These are phyloP conservation scores for Coemansia sp. DNA, from an alignment of 192 early-diverging fungal species.

Conservation along the genomic window DNA sequence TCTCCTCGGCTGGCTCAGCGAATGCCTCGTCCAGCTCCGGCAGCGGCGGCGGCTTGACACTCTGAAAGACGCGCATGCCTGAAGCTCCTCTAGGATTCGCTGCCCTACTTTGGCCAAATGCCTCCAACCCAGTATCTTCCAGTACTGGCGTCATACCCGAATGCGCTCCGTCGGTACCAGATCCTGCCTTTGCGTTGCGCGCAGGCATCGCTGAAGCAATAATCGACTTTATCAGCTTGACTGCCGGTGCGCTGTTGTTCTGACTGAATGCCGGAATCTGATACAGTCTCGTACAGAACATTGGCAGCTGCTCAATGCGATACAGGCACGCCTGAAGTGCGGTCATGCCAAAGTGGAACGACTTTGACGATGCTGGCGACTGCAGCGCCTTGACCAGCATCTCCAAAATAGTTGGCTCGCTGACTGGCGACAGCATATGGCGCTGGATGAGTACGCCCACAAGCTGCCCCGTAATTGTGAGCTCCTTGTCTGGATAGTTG, in stretches of 20 bases:
- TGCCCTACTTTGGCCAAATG: neutral
- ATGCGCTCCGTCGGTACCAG: slow-evolving; percentile 17
- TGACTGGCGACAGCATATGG: slow-evolving; percentile 76
- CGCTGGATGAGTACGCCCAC: slow-evolving; percentile 91
- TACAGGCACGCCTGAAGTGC: slow-evolving; percentile 81
- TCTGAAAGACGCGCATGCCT: slow-evolving; percentile 20
- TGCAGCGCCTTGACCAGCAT: slow-evolving; percentile 87
- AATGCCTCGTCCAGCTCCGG: slow-evolving; percentile 29
- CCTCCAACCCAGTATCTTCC: slow-evolving; percentile 17
- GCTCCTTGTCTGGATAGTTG: slow-evolving; percentile 91
- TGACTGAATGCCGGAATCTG: slow-evolving; percentile 84
- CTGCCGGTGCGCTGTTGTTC: slow-evolving; percentile 40
- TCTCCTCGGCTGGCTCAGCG: slow-evolving; percentile 49
- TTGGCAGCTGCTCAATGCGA: slow-evolving; percentile 86
- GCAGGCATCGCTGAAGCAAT: slow-evolving; percentile 24
- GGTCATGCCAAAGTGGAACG: slow-evolving; percentile 89
- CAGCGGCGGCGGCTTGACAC: slow-evolving; percentile 40
- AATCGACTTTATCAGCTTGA: slow-evolving; percentile 43
- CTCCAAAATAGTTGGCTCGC: slow-evolving; percentile 84
- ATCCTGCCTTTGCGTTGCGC: slow-evolving; percentile 25
- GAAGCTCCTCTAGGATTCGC: neutral
- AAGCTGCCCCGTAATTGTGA: slow-evolving; percentile 82
- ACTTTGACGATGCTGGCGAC: slow-evolving; percentile 71
- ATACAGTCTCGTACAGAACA: slow-evolving; percentile 78
- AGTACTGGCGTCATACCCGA: slow-evolving; percentile 7